phyloP scores from a whole-genome alignment of 257 asterid species.

The Nicotiana undulata region DNA sequence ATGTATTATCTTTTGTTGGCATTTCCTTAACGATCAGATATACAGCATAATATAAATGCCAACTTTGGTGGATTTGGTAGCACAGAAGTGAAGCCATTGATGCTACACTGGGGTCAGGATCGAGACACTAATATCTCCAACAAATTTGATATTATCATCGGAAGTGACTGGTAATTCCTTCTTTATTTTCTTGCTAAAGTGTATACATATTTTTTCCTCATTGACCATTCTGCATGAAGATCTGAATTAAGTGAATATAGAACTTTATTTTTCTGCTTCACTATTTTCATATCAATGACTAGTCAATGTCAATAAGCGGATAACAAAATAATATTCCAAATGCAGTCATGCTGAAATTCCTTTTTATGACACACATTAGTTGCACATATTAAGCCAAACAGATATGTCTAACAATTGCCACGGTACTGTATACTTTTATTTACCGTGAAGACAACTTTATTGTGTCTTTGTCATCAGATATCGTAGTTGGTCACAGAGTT shows the following conservation, averaged over 20 bases:
- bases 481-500: not conserved
- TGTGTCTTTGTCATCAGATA: not conserved
- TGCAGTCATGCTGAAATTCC: not conserved
- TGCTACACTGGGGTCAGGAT: constrained; percentile 73
- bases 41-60: constrained; percentile 49
- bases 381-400: not conserved
- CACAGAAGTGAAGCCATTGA: constrained; percentile 55
- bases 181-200: not conserved
- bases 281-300: not conserved
- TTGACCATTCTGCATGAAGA: not conserved
- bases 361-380: not conserved
- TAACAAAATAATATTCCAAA: not conserved
- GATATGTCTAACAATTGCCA: not conserved
- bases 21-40: constrained; percentile 58
- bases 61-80: constrained; percentile 56
- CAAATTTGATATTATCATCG: constrained; percentile 67
- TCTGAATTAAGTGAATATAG: not conserved
- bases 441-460: not conserved
- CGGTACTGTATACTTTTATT: not conserved
- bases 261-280: not conserved
- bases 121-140: constrained; percentile 26
- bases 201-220: no score
- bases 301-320: not conserved
- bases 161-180: constrained; percentile 80
- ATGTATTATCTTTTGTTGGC: constrained; percentile 4